These are phyloP conservation scores for Pseudopyrenochaeta lycopersici DNA, from an alignment of 2,329 filamentous ascomycete species.

Conservation along the genomic window DNA sequence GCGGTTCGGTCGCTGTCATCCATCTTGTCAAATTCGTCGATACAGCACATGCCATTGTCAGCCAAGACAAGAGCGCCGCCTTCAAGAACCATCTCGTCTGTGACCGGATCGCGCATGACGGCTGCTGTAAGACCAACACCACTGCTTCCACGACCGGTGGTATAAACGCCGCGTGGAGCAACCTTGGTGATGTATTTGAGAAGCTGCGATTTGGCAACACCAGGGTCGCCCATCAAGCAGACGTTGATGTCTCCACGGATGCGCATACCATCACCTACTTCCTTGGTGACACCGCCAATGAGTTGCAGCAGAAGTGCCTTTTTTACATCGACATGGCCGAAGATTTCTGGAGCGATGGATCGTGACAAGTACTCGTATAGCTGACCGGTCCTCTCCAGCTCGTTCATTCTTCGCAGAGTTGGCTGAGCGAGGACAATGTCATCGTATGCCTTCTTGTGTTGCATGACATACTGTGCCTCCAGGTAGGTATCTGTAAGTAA, in stretches of 20 bases:
- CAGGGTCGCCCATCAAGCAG: conserved; percentile 98
- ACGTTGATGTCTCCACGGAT: conserved; percentile 99
- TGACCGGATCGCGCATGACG: conserved; percentile 84
- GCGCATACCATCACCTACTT: conserved; percentile 97
- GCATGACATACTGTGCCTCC: conserved; percentile 89
- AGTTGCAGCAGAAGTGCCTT: conserved; percentile 95
- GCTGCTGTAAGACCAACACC: conserved; percentile 84
- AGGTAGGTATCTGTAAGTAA: conserved; percentile 97
- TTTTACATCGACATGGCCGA: conserved; percentile 95
- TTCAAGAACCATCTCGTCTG: conserved; percentile 85
- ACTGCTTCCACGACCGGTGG: conserved; percentile 80
- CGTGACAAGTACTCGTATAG: conserved; percentile 95
- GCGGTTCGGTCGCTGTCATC: conserved; percentile 83
- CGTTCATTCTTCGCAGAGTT: conserved; percentile 83
- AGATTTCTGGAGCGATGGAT: conserved; percentile 97
- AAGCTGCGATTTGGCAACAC: conserved; percentile 98
- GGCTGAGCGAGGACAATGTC: conserved; percentile 85
- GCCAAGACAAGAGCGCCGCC: conserved; percentile 81
- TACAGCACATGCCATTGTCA: conserved; percentile 86
- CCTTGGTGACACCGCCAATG: conserved; percentile 94
- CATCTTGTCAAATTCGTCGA: conserved; percentile 92
- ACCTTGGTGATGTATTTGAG: conserved; percentile 99
- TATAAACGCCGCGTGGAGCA: conserved; percentile 89
- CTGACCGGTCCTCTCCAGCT: conserved; percentile 84
- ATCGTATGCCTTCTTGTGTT: conserved; percentile 98